These are phyloP conservation scores for Neobulgaria alba DNA, from an alignment of 2,329 filamentous ascomycete species.

Conservation along the genomic window DNA sequence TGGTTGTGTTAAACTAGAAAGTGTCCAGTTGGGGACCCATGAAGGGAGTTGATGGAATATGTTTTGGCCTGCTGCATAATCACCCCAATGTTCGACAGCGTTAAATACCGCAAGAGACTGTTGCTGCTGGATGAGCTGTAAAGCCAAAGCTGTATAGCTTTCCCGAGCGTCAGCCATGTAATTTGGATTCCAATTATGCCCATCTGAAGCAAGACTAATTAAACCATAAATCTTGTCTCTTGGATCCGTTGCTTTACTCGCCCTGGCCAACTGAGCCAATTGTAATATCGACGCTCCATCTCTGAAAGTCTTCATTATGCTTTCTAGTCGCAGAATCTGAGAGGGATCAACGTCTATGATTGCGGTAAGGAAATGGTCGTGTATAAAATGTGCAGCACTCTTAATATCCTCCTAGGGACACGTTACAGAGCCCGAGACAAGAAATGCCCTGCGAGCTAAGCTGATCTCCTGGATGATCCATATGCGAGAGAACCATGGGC, in stretches of 20 bases:
- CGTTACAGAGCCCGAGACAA: background rate
- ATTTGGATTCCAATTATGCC: background rate
- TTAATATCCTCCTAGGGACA: background rate
- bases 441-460: background rate
- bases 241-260: background rate
- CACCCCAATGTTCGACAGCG: background rate
- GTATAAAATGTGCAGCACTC: background rate
- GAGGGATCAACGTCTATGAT: background rate
- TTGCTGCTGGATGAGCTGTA: background rate
- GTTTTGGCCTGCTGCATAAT: background rate
- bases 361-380: background rate
- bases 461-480: background rate
- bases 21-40: background rate
- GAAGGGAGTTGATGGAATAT: background rate
- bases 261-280: background rate
- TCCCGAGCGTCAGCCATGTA: background rate
- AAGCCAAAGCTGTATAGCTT: background rate
- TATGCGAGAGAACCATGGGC: background rate
- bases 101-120: background rate
- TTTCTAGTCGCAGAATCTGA: background rate
- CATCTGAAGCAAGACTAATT: background rate
- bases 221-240: slow-evolving; percentile 1
- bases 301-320: background rate
- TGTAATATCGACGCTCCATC: background rate
- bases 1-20: background rate